Conservation (phyloP, 495 filamentous ascomycete genomes). For the Cairneyella variabilis region DNA sequence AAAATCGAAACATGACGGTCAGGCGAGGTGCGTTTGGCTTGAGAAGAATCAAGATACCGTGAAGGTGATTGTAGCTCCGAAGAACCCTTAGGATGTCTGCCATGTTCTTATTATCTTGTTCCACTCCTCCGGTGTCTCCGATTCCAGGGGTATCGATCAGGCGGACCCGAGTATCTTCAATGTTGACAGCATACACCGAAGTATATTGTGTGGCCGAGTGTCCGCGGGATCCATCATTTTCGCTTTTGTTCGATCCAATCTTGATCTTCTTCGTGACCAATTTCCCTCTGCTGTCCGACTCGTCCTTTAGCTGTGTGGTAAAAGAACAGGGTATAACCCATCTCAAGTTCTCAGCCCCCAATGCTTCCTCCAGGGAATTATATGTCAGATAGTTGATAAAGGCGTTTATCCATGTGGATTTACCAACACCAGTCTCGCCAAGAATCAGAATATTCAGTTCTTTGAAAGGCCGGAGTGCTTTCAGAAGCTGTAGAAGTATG, state of each 20-base stretch:
- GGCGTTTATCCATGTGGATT: constrained; percentile 43
- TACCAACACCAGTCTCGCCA: constrained; percentile 40
- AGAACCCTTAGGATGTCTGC: constrained; percentile 32
- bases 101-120: constrained; percentile 39
- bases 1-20: constrained; percentile 34
- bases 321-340: constrained; percentile 38
- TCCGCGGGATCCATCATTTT: constrained; percentile 29
- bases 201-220: constrained; percentile 38
- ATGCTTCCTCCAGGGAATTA: constrained; percentile 30
- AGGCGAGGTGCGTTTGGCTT: constrained; percentile 38
- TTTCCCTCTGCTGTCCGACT: not conserved
- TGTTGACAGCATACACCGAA: constrained; percentile 27
- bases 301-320: constrained; percentile 27
- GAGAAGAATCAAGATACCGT: constrained; percentile 44
- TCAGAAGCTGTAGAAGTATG: not conserved
- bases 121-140: constrained; percentile 35
- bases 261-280: constrained; percentile 20
- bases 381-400: constrained; percentile 39
- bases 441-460: constrained; percentile 41
- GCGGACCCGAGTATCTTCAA: constrained; percentile 26
- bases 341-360: constrained; percentile 19
- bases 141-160: constrained; percentile 44
- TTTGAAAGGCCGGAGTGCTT: constrained; percentile 17
- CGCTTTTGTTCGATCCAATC: constrained; percentile 26
- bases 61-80: constrained; percentile 29